phyloP scores from a whole-genome alignment of 768 basidiomycete species.

The Holtermannia corniformis region DNA sequence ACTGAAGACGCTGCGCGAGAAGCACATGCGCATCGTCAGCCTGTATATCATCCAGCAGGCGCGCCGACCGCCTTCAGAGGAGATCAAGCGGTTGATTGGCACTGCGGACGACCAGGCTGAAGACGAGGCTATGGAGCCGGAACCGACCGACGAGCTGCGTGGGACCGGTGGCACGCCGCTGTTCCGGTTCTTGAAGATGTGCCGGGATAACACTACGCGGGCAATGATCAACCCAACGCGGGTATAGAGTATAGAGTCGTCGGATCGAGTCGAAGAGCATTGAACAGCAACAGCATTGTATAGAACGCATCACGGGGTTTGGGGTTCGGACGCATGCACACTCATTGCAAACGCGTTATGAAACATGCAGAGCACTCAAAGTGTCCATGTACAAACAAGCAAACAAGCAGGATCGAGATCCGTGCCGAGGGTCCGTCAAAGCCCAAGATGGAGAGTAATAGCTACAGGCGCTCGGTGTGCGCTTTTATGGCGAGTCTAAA shows the following conservation, averaged over 20 bases:
- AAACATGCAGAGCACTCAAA: no score
- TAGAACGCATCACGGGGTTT: no score
- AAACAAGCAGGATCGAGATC: no score
- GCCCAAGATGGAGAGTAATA: no score
- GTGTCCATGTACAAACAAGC: no score
- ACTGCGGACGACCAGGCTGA: slow-evolving; percentile 8
- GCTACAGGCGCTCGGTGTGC: no score
- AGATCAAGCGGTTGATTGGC: slow-evolving; percentile 28
- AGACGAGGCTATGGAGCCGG: slow-evolving; percentile 5
- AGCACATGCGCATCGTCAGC: slow-evolving; percentile 80
- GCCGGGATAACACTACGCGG: slow-evolving; percentile 70
- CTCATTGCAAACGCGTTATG: no score
- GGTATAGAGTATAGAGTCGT: not conserved
- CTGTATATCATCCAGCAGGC: slow-evolving; percentile 83
- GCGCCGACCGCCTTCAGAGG: slow-evolving; percentile 40
- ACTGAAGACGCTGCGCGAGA: slow-evolving; percentile 72
- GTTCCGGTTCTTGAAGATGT: slow-evolving; percentile 71
- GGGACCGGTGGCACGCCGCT: slow-evolving; percentile 89
- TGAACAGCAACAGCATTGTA: not conserved
- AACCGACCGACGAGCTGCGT: slow-evolving; percentile 47
- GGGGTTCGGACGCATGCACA: no score
- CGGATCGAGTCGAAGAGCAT: not conserved
- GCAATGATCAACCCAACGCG: slow-evolving; percentile 28
- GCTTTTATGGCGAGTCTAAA: no score
- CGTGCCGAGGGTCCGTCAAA: no score